A percentile compares a stretch with the other conserved stretches of the same genome.
Evolutionary conservation across 768 basidiomycete species (phyloP).

Genomic region (Leccinum ochraceum): DNA sequence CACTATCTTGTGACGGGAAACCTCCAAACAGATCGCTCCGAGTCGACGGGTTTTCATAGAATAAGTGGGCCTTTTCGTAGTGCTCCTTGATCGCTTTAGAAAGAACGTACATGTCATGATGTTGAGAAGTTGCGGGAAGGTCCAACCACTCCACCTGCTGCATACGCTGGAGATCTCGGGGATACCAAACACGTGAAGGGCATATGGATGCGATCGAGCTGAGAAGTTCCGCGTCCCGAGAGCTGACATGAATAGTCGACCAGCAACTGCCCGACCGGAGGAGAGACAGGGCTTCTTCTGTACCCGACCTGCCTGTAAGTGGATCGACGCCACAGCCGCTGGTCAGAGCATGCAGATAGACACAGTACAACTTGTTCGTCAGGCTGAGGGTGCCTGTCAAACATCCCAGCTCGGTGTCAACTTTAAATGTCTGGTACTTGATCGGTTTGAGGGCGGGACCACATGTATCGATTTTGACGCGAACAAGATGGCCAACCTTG

Average conservation of each 20-base stretch:
- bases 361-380: slow-evolving; percentile 33
- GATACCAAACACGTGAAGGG: slow-evolving; percentile 24
- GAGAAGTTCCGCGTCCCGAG: slow-evolving; percentile 33
- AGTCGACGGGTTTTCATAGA: slow-evolving; percentile 1
- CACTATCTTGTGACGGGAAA: neutral
- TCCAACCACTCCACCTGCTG: slow-evolving; percentile 37
- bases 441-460: neutral
- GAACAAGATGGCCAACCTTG: slow-evolving; percentile 11
- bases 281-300: slow-evolving; percentile 42
- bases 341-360: slow-evolving; percentile 47
- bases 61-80: slow-evolving; percentile 11
- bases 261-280: slow-evolving; percentile 38
- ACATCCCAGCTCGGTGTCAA: slow-evolving; percentile 33
- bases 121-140: slow-evolving; percentile 30
- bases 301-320: slow-evolving; percentile 44
- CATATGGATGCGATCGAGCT: slow-evolving; percentile 33
- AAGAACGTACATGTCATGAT: slow-evolving; percentile 23
- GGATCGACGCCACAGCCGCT: slow-evolving; percentile 43
- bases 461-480: slow-evolving; percentile 4
- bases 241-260: slow-evolving; percentile 39
- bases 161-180: slow-evolving; percentile 36
- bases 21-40: neutral
- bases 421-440: slow-evolving; percentile 29
- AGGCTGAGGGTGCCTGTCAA: slow-evolving; percentile 27
- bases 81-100: slow-evolving; percentile 31